These are phyloP conservation scores for Amaranthus palmeri DNA, from an alignment of 148 eudicot species.

Conservation along the genomic window DNA sequence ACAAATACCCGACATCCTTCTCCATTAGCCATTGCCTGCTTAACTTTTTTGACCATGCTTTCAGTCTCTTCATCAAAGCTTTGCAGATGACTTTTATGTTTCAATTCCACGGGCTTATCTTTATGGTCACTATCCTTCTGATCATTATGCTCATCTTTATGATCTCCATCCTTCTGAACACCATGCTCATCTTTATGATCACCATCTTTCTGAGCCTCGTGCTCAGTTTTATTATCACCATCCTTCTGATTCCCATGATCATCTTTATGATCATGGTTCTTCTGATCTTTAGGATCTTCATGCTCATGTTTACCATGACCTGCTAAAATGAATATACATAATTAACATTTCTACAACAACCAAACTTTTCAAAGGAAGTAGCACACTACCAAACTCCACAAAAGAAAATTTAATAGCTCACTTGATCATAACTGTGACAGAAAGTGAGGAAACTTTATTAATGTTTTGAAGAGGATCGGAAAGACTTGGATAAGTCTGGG, in stretches of 20 bases:
- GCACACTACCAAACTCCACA: neutral
- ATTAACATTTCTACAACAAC: slow-evolving; percentile 10
- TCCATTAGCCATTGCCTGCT: slow-evolving; percentile 65
- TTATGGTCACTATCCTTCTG: slow-evolving; percentile 41
- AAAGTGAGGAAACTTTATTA: neutral
- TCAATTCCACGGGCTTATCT: slow-evolving; percentile 48
- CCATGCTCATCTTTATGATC: slow-evolving; percentile 13
- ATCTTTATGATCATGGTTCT: slow-evolving; percentile 11
- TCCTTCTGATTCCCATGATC: slow-evolving; percentile 25
- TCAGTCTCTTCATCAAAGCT: slow-evolving; percentile 85
- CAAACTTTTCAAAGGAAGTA: neutral
- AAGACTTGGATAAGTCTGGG: neutral
- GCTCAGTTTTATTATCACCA: slow-evolving; percentile 20
- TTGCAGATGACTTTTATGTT: slow-evolving; percentile 56
- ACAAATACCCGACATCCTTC: slow-evolving; percentile 93
- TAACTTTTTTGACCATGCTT: slow-evolving; percentile 70
- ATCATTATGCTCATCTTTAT: slow-evolving; percentile 25
- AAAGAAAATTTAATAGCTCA: neutral
- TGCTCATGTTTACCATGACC: slow-evolving; percentile 22
- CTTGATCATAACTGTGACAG: neutral
- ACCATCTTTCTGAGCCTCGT: slow-evolving; percentile 21
- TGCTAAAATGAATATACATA: slow-evolving; percentile 20
- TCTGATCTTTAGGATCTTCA: slow-evolving; percentile 12
- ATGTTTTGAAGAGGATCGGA: neutral
- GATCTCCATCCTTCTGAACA: slow-evolving; percentile 25